Evolutionary conservation across 2,329 filamentous ascomycete genomes (phyloP).

Genomic region (Pyricularia grisea): DNA sequence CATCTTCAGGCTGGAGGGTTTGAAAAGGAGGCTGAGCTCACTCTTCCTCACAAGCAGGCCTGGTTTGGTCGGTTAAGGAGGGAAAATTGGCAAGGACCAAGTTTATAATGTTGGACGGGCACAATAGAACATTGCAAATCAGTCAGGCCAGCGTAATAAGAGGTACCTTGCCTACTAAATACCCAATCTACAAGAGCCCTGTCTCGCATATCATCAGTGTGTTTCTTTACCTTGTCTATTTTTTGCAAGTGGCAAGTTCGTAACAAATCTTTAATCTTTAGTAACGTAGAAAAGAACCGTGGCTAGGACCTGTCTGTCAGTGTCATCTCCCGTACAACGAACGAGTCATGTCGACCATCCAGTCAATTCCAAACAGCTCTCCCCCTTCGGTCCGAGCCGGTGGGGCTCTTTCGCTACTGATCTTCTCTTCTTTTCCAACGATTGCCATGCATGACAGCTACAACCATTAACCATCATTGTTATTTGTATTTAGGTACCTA

Average conservation of each 20-base stretch:
- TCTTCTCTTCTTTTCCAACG: background rate
- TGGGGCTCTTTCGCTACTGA: background rate
- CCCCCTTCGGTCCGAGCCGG: background rate
- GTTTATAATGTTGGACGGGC: constrained; percentile 31
- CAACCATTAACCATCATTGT: background rate
- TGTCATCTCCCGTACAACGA: background rate
- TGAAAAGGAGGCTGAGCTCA: constrained; percentile 74
- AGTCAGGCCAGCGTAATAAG: too few species aligned
- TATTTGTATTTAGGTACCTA: too few species aligned
- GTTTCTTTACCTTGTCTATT: too few species aligned
- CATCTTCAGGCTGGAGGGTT: constrained; percentile 72
- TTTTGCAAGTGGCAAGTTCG: too few species aligned
- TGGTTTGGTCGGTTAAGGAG: constrained; percentile 74
- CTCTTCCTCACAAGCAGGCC: constrained; percentile 86
- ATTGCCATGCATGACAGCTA: background rate
- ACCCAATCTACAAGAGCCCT: too few species aligned
- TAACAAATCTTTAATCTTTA: too few species aligned
- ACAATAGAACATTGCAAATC: too few species aligned
- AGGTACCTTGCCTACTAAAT: too few species aligned
- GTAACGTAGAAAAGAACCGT: too few species aligned
- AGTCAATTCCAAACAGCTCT: background rate
- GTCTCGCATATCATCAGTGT: too few species aligned
- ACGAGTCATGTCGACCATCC: background rate
- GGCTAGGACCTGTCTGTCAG: background rate
- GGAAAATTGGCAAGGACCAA: constrained; percentile 70